Base-by-base conservation (phyloP, 352 stramenopile genomes). In the Phytophthora sojae region DNA sequence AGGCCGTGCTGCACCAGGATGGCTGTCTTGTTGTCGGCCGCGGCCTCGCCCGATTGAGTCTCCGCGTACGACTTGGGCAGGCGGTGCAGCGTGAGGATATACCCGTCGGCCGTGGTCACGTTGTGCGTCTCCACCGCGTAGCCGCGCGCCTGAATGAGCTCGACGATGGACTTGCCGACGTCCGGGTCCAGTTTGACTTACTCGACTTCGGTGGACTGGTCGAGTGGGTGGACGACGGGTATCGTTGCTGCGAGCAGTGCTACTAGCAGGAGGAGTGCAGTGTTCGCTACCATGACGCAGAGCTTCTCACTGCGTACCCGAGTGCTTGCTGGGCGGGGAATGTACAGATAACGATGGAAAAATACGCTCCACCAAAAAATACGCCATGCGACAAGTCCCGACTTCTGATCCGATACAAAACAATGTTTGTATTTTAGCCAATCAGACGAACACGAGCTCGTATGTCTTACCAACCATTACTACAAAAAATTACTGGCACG, bases 41-140 rank as follows among this genome's bases (percentile, higher is more conserved):
- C 57, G 17, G 66, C 23, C 51, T 50, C 37, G 19, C 51, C 60
- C 47, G 66, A 45, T 72, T 75, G 71, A 44, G 57, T 78, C 61
- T 78, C 71, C n/a, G 44, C 57, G 67, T 79, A 85, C n/a, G 75
- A 80, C 29, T 80, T 82, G 3, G 77, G 81, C 3, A 89, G 61
- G 52, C 79, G 79, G 57, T 83, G 82, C 75, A 89, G 75, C 1
- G 77, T 88, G 47, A 86, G 77, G 64, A 88, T 75, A 61, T 88
- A 89, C 23, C 79, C 72, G 58, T 89, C 79, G 1, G 58, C 55
- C 9, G 79, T 88, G 21, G 72, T 78, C 4, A 83, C 79, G 6
- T 77, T 63, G 68, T 88, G 77, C 21, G 67, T 69, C 47, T 89
- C 81, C 7, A 75, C 74, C 25, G 63, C 67, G 61, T 86, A 89